Conservation (phyloP, 164 flowering plant genomes). For the Protea cynaroides region DNA sequence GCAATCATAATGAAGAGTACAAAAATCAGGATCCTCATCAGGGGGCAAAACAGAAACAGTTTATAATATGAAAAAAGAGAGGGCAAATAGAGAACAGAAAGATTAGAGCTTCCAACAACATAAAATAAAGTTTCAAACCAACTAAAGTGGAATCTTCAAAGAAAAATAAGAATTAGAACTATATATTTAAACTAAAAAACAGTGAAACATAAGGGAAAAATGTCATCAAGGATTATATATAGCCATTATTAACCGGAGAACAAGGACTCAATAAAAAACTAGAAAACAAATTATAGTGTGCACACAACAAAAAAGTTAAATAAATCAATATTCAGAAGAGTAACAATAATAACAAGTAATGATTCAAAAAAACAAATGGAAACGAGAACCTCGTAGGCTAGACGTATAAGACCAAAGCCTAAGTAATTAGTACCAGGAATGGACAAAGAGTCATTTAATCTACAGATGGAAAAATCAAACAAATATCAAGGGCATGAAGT, state of each 20-base stretch:
- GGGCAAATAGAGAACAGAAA: too few relatives aligned
- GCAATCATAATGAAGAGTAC: too few relatives aligned
- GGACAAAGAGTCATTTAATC: not conserved
- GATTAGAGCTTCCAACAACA: not conserved
- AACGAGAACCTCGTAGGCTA: too few relatives aligned
- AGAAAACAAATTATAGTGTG: not conserved
- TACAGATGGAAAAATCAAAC: not conserved
- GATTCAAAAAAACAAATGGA: too few relatives aligned
- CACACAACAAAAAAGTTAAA: not conserved
- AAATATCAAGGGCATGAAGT: conserved; percentile 3
- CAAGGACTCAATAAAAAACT: not conserved
- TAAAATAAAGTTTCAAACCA: not conserved
- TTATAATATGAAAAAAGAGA: too few relatives aligned
- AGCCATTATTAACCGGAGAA: not conserved
- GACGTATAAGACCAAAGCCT: too few relatives aligned
- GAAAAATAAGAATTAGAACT: too few relatives aligned
- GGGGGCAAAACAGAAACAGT: too few relatives aligned
- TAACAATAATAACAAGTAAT: not conserved
- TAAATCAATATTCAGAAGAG: not conserved
- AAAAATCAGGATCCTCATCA: too few relatives aligned
- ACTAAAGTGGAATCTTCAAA: not conserved
- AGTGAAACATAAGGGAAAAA: too few relatives aligned
- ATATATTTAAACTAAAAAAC: too few relatives aligned
- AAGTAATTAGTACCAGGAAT: not conserved
- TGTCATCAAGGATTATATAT: too few relatives aligned